Conservation (phyloP, 2,329 filamentous ascomycete genomes). For the Colletotrichum karsti region DNA sequence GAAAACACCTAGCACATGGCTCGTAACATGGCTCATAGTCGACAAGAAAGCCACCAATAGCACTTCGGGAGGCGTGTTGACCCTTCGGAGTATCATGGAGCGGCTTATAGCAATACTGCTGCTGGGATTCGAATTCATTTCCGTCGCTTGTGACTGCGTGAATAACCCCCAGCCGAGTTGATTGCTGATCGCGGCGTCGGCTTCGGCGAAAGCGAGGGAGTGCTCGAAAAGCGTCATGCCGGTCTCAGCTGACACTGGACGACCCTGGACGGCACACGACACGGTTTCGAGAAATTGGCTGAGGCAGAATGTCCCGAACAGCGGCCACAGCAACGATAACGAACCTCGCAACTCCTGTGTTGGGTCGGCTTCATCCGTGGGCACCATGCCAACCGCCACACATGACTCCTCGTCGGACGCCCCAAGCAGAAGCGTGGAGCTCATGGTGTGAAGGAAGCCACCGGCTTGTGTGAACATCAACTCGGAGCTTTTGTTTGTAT, state of each 20-base stretch:
- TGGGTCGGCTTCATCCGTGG: constrained; percentile 58
- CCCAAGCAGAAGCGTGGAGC: constrained; percentile 77
- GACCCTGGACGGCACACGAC: constrained; percentile 86
- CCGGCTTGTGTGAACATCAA: constrained; percentile 77
- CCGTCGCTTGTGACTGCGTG: constrained; percentile 53
- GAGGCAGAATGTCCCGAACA: constrained; percentile 74
- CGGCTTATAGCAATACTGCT: constrained; percentile 59
- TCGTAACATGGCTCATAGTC: constrained; percentile 86
- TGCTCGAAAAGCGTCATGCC: constrained; percentile 98
- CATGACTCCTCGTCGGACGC: constrained; percentile 81
- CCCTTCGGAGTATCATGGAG: constrained; percentile 76
- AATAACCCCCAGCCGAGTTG: constrained; percentile 79
- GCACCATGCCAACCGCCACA: constrained; percentile 76
- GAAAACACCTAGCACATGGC: constrained; percentile 82
- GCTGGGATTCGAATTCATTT: constrained; percentile 18
- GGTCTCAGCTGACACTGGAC: constrained; percentile 82
- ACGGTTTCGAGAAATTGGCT: constrained; percentile 92
- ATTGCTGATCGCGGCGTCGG: constrained; percentile 85
- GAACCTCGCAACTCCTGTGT: constrained; percentile 75
- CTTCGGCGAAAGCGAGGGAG: constrained; percentile 94
- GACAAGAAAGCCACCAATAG: constrained; percentile 89
- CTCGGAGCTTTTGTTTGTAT: constrained; percentile 69
- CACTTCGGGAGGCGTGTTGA: constrained; percentile 91
- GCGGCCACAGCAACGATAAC: constrained; percentile 77
- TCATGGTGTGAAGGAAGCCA: constrained; percentile 75